Evolutionary conservation across 495 filamentous ascomycete species (phyloP).

Genomic region (Bathelium albidoporum): DNA sequence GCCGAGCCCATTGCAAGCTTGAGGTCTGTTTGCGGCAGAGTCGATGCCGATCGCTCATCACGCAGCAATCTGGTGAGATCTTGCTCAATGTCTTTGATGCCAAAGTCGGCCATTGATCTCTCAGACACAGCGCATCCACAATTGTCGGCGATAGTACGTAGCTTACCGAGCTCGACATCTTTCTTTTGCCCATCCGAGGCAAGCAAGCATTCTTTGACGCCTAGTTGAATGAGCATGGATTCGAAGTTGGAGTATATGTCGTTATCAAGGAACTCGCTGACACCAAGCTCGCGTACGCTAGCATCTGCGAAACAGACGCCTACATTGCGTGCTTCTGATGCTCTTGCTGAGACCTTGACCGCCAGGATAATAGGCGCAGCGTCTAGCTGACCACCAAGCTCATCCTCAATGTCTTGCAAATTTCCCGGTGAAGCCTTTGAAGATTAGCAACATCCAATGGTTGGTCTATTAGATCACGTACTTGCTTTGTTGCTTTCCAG

Average conservation of each 20-base stretch:
- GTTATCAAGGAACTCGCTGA: constrained; percentile 96
- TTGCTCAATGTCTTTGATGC: constrained; percentile 88
- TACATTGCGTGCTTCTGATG: constrained; percentile 72
- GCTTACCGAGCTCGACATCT: constrained; percentile 81
- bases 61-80: constrained; percentile 78
- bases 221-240: constrained; percentile 88
- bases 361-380: constrained; percentile 87
- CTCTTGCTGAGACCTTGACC: constrained; percentile 83
- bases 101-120: constrained; percentile 65
- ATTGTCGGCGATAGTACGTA: constrained; percentile 77
- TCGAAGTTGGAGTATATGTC: constrained; percentile 98
- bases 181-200: constrained; percentile 65
- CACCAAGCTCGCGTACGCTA: constrained; percentile 87
- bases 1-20: constrained; percentile 97
- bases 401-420: constrained; percentile 93
- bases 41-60: constrained; percentile 66
- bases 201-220: constrained; percentile 86
- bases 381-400: constrained; percentile 79
- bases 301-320: constrained; percentile 98
- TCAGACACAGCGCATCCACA: constrained; percentile 86
- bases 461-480: constrained; percentile 2
- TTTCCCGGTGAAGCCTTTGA: constrained; percentile 77
- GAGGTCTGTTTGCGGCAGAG: constrained; percentile 80
- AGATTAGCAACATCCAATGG: constrained; percentile 2
- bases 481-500: constrained; percentile 81